phyloP scores from a whole-genome alignment of 2,329 filamentous ascomycete genomes.

The Fusarium sp. region DNA sequence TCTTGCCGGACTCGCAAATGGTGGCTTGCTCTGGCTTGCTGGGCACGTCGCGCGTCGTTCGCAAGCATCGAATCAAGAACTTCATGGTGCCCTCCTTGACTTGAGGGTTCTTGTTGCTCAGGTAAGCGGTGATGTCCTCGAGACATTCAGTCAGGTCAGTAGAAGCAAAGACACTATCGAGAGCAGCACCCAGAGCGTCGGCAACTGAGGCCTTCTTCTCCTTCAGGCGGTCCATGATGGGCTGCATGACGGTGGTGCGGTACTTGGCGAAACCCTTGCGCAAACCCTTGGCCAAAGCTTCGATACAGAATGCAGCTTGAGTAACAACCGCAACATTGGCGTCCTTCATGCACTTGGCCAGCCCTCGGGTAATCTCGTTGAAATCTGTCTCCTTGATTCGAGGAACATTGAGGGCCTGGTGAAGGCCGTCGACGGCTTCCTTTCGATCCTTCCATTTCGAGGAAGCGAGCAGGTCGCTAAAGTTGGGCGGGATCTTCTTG shows the following conservation, averaged over 20 bases:
- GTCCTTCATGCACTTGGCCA: constrained; percentile 99
- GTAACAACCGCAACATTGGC: constrained; percentile 96
- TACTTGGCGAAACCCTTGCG: constrained; percentile 84
- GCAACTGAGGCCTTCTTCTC: constrained; percentile 94
- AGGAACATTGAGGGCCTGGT: constrained; percentile 82
- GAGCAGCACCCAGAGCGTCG: constrained; percentile 86
- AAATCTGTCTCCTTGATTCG: constrained; percentile 93
- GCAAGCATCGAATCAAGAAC: constrained; percentile 89
- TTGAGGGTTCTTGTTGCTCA: constrained; percentile 96
- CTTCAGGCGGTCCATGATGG: constrained; percentile 95
- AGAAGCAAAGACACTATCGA: constrained; percentile 76
- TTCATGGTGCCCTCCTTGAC: constrained; percentile 96
- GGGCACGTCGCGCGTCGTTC: constrained; percentile 85
- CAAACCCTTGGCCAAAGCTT: constrained; percentile 87
- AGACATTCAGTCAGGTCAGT: constrained; percentile 85
- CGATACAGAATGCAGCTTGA: constrained; percentile 92
- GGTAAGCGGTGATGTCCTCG: constrained; percentile 87
- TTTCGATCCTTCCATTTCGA: constrained; percentile 99
- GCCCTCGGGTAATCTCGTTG: constrained; percentile 81
- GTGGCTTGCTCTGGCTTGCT: constrained; percentile 84
- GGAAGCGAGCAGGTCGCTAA: constrained; percentile 85
- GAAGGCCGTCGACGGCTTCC: constrained; percentile 88
- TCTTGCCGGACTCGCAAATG: constrained; percentile 90
- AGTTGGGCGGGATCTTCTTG: constrained; percentile 83
- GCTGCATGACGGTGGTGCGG: constrained; percentile 81